Base-by-base conservation (phyloP, 768 basidiomycete species). In the Boletus rufocinnamomeus region DNA sequence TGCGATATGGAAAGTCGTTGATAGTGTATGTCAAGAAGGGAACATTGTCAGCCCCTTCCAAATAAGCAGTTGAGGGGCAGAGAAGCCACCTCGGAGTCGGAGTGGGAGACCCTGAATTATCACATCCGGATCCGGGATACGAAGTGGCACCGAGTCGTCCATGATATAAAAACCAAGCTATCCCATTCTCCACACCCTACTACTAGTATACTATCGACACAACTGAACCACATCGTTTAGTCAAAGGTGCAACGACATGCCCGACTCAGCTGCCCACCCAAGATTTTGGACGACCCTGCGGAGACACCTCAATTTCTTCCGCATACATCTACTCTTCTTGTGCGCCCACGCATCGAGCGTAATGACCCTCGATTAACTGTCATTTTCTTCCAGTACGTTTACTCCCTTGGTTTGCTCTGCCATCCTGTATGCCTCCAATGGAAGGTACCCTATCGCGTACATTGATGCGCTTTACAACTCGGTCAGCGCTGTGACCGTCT, bases 381-480 rank as follows among this genome's bases (percentile, higher is more conserved):
- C 28, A 4, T 50, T 47, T 25, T 30, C 50, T 60, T 64, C 23
- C 66, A 92, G 89, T 65, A 87, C 84, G 7, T 82, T 92, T 68
- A 85, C 85, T 0, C 95, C 95, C 2, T 79, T 97, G 62, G 75
- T 95, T 54, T 83, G 84, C 62, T 90, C 91, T 21, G 85, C 75
- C 38, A 85, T 98, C 52, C 84, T 97, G 67, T 97, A 91, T 67
- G 92, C 85, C 27, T 83, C 82, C 74, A 94, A 94, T 79, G 93
- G 89, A 44, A 74, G 76, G 48, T 83, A 82, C 65, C 85, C 82
- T 46, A 82, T 94, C 38, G 66, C 82, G 21, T 95, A 90, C 71
- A 79, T 92, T 69, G 93, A 95, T 68, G 80, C 84, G 6, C 80
- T 94, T 35, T 95, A 85, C 78, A 84, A 83, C 72, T 89, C 84